These are phyloP conservation scores for Pseudonitzschia delicatissima DNA, from an alignment of 108 stramenopile species.

Conservation along the genomic window DNA sequence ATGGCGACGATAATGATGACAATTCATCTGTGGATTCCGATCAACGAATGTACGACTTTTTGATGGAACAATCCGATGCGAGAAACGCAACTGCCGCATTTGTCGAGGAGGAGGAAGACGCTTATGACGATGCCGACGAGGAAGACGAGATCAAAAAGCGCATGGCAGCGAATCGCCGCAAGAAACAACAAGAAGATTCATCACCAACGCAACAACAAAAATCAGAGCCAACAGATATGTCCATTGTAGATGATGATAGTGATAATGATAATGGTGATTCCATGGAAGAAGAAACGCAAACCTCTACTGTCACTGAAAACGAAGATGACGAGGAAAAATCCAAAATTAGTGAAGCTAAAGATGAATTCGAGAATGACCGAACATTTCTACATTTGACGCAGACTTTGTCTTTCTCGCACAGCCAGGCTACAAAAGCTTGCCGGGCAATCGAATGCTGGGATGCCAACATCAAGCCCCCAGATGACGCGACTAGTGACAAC, in stretches of 20 bases:
- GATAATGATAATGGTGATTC: conserved; percentile 13
- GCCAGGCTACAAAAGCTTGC: conserved; percentile 49
- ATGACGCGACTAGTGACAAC: background rate
- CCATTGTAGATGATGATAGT: conserved; percentile 4
- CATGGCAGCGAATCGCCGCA: background rate
- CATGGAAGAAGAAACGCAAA: background rate
- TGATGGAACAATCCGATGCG: background rate
- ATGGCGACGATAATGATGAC: background rate
- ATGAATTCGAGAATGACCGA: conserved; percentile 15
- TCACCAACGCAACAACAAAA: conserved; percentile 5
- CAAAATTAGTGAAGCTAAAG: too few relatives aligned
- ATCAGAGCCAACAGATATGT: conserved; percentile 3
- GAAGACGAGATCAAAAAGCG: background rate
- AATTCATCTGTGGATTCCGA: background rate
- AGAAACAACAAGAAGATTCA: background rate
- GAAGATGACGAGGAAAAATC: conserved; percentile 12
- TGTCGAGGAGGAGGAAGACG: background rate
- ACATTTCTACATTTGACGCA: conserved; percentile 49
- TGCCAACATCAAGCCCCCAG: background rate
- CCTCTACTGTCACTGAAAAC: background rate
- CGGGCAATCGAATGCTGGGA: conserved; percentile 39
- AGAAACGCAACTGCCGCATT: conserved; percentile 5
- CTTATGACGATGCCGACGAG: background rate
- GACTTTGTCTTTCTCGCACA: conserved; percentile 47
- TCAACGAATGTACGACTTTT: background rate